Base-by-base conservation (phyloP, 805 yeast species). In the Torulaspora maleeae region DNA sequence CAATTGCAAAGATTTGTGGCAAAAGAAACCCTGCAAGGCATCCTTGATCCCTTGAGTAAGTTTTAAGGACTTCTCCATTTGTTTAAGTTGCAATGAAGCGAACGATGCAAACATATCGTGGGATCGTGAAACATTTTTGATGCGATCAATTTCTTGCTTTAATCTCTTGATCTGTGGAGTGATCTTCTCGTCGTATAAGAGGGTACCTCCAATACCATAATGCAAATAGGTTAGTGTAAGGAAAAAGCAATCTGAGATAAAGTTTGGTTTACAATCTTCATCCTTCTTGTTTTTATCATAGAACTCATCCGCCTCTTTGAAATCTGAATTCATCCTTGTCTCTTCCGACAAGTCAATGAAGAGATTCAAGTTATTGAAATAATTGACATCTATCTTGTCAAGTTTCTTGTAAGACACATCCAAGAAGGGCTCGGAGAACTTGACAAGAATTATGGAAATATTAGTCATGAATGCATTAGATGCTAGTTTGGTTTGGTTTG, bases 231-330 rank as follows among this genome's bases (percentile, higher is more conserved):
- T 80, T 41, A 84, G 71, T 5, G 90, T 79, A 45, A 93, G 63
- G 58, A 75, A 93, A 64, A 89, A 93, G 57, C 95, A 83, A 53
- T 91, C 93, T 7, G 96, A 81, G n/a, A 93, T 87, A 62, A 93
- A 93, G 58, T 93, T 91, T 24, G 75, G 62, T 49, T 64, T 60
- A 28, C 49, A 50, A n/a, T 59, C 65, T 1, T 54, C 65, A n/a
- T 64, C 59, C 10, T 70, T 61, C 33, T 67, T 68, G 29, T 67
- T 62, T 2, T 66, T 55, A 5, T 73, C 66, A 56, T 77, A 78
- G 55, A 76, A 79, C 40, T 77, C 79, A 39, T 74, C 74, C 4
- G 87, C 83, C 56, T 86, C 93, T 46, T 76, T 76, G 36, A 77
- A 73, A 27, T 93, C 85, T 2, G 96, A 77, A 54, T 86, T 82